These are phyloP conservation scores for Pestalotiopsis fici DNA, from an alignment of 2,329 filamentous ascomycete genomes.

Conservation along the genomic window DNA sequence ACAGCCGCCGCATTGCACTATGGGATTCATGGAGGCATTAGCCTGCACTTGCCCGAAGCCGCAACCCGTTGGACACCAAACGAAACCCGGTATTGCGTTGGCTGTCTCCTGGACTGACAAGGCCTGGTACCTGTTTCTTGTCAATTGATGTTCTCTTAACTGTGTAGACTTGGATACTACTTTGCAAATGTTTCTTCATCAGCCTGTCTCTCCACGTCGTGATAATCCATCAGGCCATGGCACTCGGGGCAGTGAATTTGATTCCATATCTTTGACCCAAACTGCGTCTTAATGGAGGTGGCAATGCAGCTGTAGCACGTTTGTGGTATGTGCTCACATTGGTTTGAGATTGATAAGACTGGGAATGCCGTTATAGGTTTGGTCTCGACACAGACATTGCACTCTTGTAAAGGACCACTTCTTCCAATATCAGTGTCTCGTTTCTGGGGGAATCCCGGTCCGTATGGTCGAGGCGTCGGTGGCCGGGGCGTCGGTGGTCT, in stretches of 20 bases:
- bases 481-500: too few species aligned
- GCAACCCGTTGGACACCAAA: slow-evolving; percentile 41
- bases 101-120: slow-evolving; percentile 3
- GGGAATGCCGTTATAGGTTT: slow-evolving; percentile 9
- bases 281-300: slow-evolving; percentile 6
- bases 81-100: slow-evolving; percentile 31
- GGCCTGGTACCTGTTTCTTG: background rate
- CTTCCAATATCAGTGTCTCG: too few species aligned
- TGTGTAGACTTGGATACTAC: background rate
- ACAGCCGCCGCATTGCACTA: slow-evolving; percentile 27
- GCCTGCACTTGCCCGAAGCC: slow-evolving; percentile 43
- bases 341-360: background rate
- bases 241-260: slow-evolving; percentile 9
- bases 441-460: too few species aligned
- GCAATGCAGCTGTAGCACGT: slow-evolving; percentile 5
- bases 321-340: slow-evolving; percentile 5
- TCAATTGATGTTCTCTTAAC: background rate
- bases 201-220: slow-evolving; percentile 9
- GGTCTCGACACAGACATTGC: slow-evolving; percentile 2
- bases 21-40: slow-evolving; percentile 25
- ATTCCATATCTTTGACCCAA: slow-evolving; percentile 6
- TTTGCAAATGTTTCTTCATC: slow-evolving; percentile 8
- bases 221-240: slow-evolving; percentile 2
- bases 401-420: background rate
- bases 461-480: too few species aligned